Evolutionary conservation across 768 basidiomycete species (phyloP), one percentile per base, ranked within the genome.

Genomic region (Lactifluus subvellereus): DNA sequence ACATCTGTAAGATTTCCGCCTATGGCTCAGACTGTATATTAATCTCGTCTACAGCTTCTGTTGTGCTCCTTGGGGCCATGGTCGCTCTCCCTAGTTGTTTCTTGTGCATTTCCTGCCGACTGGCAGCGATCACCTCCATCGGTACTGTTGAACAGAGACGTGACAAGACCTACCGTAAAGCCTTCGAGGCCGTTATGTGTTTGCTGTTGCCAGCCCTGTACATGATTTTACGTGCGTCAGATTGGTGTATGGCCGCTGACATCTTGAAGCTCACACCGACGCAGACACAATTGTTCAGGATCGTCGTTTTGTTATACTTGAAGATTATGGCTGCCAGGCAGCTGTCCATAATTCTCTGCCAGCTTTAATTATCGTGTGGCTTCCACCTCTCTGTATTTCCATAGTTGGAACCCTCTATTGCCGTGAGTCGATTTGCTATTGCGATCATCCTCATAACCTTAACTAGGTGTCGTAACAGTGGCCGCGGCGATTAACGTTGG

Each of bases 1-100:
- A 79, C 61, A 75, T 79, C 27, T 61, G 78, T 79, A 60, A 68
- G 77, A 4, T 22, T 54, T 51, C 37, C 47, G 4, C 27, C 27
- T 35, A 47, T 38, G 5, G 11, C 4, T 13, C 51, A 18, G 13
- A 59, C 30, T 2, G 30, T 10, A n/a, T 43, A 38, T 59, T 60
- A 27, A 68, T 40, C 14, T 37, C 27, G 4, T 18, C 22, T 40
- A 16, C 20, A 68, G 67, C 56, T 14, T 67, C 67, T 35, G 51
- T 59, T 22, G 55, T 66, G 30, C 65, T 66, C 16, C 56, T 63
- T n/a, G 67, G 65, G 2, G 61, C 67, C 10, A 68, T 67, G 65
- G 62, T 60, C 18, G 67, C 67, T 16, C 35, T 68, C 30, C 67
- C 67, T 33, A 58, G 59, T 27, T 52, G 61, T 20, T 67, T 66